Evolutionary conservation across 179 eudicot genomes (phyloP), one percentile per base, ranked within the genome.

Genomic region (Gypsophila paniculata): DNA sequence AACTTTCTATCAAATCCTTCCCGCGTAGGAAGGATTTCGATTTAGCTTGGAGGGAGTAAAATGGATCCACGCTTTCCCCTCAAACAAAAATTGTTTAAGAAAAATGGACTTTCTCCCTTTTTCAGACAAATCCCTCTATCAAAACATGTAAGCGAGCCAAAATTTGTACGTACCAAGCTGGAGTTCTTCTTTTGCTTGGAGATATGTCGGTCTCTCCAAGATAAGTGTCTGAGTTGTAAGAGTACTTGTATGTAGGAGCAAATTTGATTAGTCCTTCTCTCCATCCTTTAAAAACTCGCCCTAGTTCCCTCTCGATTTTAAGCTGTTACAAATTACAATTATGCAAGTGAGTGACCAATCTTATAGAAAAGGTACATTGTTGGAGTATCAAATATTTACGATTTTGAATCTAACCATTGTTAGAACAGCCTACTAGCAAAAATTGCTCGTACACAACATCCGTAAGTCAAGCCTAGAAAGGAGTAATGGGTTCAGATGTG

Each of bases 181-280:
- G 97, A 42, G 96, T 86, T 85, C 94, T 86, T 70, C 88, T 82
- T 79, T 86, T 90, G 74, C 70, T 78, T 58, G 83, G 88, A 18
- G 88, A 80, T 22, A 72, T 84, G 61, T 71, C 73, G 32, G 80
- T 82, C 61, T 86, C 90, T 64, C 91, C 91, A 8, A 85, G 76
- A 72, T 90, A 91, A 46, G 72, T 77, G 75, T 90, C 89, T 0
- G 96, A 90, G 75, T 92, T 86, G 72, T 69, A 79, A 54, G 85
- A 85, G 54, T 90, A 92, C 71, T 92, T 92, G 75, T 92, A 92
- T 0, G 98, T 92, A 1, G 98, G 98, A 19, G 95, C 88, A 62
- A 92, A 92, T 73, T 82, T 82, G 46, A 92, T 85, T 62, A 82
- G 85, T 57, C 89, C 91, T 82, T 92, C 98, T 68, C 79, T 77